A percentile compares a stretch with the other conserved stretches of the same genome.
These are phyloP conservation scores for Penicillium sp. DNA, from an alignment of 2,329 filamentous ascomycete species.

Conservation along the genomic window DNA sequence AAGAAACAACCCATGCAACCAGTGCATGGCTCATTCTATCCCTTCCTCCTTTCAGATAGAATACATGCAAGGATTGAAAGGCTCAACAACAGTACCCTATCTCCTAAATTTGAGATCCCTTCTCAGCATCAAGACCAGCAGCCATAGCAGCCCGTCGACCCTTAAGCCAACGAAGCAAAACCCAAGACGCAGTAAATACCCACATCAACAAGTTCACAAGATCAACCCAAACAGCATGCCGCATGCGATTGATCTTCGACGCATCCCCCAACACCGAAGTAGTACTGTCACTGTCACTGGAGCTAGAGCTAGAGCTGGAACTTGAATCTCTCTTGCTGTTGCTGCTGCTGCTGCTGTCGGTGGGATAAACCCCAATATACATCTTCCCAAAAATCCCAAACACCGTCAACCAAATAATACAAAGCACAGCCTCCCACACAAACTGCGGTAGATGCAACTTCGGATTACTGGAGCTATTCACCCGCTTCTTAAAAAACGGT, in stretches of 20 bases:
- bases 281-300: background rate
- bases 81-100: background rate
- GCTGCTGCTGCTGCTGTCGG: constrained; percentile 17
- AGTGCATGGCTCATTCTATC: background rate
- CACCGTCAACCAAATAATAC: constrained; percentile 75
- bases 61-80: background rate
- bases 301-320: background rate
- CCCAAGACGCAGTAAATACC: constrained; percentile 60
- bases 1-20: background rate
- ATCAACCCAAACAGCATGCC: constrained; percentile 83
- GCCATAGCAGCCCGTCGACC: constrained; percentile 13
- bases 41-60: background rate
- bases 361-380: constrained; percentile 69
- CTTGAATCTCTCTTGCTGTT: constrained; percentile 52
- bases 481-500: constrained; percentile 44
- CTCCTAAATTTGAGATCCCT: constrained; percentile 9
- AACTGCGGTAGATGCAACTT: constrained; percentile 52
- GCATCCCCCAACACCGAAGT: constrained; percentile 2
- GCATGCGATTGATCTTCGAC: constrained; percentile 70
- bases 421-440: constrained; percentile 70
- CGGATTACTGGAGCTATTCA: constrained; percentile 25
- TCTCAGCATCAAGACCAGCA: constrained; percentile 19
- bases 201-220: constrained; percentile 74
- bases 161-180: constrained; percentile 38
- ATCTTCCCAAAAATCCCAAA: constrained; percentile 83